Conservation (phyloP, 768 basidiomycete species). For the Suillus brevipes region DNA sequence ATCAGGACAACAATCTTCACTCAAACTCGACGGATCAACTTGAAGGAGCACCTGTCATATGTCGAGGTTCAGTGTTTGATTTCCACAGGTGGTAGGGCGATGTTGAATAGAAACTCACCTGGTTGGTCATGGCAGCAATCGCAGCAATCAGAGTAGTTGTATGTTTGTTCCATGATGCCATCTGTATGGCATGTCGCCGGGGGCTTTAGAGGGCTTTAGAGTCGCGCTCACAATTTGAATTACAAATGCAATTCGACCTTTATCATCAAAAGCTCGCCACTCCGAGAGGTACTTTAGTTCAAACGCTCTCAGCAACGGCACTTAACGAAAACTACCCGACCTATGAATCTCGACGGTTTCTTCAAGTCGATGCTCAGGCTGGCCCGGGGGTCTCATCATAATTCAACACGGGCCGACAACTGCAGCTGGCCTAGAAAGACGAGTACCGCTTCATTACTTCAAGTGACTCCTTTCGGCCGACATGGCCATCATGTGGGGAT, state of each 20-base stretch:
- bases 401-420: background rate
- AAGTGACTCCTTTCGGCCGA: too few species aligned
- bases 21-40: background rate
- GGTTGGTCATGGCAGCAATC: background rate
- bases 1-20: background rate
- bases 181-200: background rate
- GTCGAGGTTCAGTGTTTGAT: background rate
- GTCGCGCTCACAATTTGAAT: too few species aligned
- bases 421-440: too few species aligned
- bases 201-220: too few species aligned
- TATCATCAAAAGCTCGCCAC: too few species aligned
- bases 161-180: background rate
- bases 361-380: too few species aligned
- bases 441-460: too few species aligned
- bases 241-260: background rate
- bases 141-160: background rate
- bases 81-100: background rate
- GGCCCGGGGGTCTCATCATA: too few species aligned
- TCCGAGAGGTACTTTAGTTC: background rate
- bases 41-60: background rate
- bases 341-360: too few species aligned
- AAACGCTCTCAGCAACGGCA: background rate
- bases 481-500: too few species aligned
- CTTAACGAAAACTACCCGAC: background rate
- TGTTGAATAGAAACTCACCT: background rate